Evolutionary conservation across 2,329 filamentous ascomycete genomes (phyloP), one percentile per base, ranked within the genome.

Genomic region (Bipolaris bicolor): DNA sequence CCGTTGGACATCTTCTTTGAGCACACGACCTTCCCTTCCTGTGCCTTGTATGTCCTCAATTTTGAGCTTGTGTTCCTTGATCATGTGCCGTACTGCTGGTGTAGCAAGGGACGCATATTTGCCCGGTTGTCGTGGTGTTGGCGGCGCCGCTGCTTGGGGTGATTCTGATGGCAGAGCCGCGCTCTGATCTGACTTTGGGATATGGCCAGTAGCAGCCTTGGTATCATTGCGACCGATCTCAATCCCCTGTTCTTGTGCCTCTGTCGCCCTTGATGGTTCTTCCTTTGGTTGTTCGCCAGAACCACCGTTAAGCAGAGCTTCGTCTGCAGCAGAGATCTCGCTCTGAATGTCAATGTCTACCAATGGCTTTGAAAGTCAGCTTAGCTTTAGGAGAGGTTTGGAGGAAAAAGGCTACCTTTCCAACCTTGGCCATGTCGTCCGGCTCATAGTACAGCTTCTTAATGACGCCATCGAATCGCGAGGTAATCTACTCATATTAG

Each of bases 361-460:
- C 71, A 97, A 87, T 13, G 93, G 90, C 86, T 95, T 58, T 20
- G 22, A 20, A 33, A 29, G 45, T 71, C 50, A 76, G 70, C 49
- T 24, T 20, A 13, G 10, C 34, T 24, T 52, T 16, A 31, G 31
- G 26, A 7, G 6, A 41, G 3, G 15, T 6, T 18, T 15, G 26
- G 6, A 2, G 24, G 29, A 49, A 13, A 16, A 37, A 9, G 7
- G 63, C 31, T 75, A 85, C 83, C 76, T 82, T 93, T 65, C 95
- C 95, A 24, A 97, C 96, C 72, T 91, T 92, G 49, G 94, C 94
- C 85, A 97, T 97, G 67, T 98, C 95, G 64, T 97, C 95, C 31
- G 92, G 89, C 62, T 97, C 92, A 77, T 97, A 98, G 79, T 98
- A 87, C 43, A 99, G 83, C 80, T 93, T 98, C 82, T 97, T 97